These are phyloP conservation scores for Mortierella hygrophila DNA, from an alignment of 192 early-diverging fungal species.

Conservation along the genomic window DNA sequence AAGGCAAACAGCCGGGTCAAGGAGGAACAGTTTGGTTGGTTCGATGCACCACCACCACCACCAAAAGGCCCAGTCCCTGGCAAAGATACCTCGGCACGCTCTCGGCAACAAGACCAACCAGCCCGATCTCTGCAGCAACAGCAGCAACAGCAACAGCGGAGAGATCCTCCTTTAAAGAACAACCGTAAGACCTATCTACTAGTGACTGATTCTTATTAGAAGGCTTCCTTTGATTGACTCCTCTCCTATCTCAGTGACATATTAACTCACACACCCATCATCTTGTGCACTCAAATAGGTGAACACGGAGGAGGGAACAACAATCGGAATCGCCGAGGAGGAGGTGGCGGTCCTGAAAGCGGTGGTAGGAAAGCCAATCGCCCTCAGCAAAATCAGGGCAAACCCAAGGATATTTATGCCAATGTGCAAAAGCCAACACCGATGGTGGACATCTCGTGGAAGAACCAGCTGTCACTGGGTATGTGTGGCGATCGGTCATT, in stretches of 20 bases:
- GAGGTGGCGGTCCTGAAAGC: not conserved
- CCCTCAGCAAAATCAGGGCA: not conserved
- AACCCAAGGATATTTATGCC: not conserved
- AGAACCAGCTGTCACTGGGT: conserved; percentile 18
- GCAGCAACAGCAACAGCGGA: not conserved
- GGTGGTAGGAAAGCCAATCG: not conserved
- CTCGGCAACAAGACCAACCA: conserved; percentile 15
- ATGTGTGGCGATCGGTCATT: not conserved
- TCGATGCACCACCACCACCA: conserved; percentile 9
- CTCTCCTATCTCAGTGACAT: not conserved
- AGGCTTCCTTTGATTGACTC: not conserved
- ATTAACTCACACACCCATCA: not conserved
- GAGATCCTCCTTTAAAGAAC: not conserved
- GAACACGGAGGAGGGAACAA: not conserved
- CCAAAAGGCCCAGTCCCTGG: not conserved
- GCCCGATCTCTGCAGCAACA: not conserved
- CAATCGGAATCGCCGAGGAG: not conserved
- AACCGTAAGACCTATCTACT: not conserved
- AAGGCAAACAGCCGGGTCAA: not conserved
- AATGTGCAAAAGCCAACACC: conserved; percentile 18
- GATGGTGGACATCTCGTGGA: conserved; percentile 36
- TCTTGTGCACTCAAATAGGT: not conserved
- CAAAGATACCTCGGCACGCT: not conserved
- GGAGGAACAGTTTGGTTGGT: conserved; percentile 20
- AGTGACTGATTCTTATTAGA: not conserved